A percentile compares a stretch with the other conserved stretches of the same genome.
phyloP scores from a whole-genome alignment of 2,329 filamentous ascomycete genomes.

The Penicillium crustosum region DNA sequence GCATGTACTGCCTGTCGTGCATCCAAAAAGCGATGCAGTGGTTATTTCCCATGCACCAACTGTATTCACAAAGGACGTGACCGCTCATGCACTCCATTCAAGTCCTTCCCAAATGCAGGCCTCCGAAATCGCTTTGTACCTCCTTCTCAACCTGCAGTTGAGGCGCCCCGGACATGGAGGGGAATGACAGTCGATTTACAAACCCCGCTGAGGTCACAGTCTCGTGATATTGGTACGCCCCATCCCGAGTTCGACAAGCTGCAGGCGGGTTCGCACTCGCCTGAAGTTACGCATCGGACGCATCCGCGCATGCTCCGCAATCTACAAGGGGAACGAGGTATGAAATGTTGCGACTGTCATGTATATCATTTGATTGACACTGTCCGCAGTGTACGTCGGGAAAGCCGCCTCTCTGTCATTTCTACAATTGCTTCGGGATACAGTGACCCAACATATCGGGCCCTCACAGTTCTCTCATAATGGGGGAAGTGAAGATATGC shows the following conservation, averaged over 20 bases:
- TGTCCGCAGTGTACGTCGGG: conserved; percentile 30
- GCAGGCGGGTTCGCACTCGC: conserved; percentile 23
- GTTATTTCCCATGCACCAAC: conserved; percentile 50
- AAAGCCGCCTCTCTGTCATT: conserved; percentile 52
- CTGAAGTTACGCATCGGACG: conserved; percentile 33
- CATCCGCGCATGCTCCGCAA: conserved; percentile 52
- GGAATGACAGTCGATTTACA: background rate
- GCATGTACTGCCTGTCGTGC: conserved; percentile 52
- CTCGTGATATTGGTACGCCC: background rate
- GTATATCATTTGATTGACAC: conserved; percentile 48
- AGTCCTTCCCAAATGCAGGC: conserved; percentile 26
- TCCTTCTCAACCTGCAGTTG: background rate
- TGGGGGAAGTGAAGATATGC: conserved; percentile 53
- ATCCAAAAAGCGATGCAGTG: conserved; percentile 55
- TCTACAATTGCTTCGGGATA: conserved; percentile 54
- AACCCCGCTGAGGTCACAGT: conserved; percentile 4
- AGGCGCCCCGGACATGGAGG: too few relatives aligned
- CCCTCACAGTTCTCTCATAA: conserved; percentile 56
- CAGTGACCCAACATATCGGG: conserved; percentile 51
- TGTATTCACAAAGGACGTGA: conserved; percentile 49
- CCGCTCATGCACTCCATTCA: conserved; percentile 39
- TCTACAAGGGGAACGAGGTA: conserved; percentile 54
- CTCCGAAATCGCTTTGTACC: conserved; percentile 14
- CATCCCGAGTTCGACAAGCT: conserved; percentile 2
- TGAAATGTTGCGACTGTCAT: background rate